Base-by-base conservation (phyloP, 2,329 filamentous ascomycete species). In the Diaporthe vaccinii region DNA sequence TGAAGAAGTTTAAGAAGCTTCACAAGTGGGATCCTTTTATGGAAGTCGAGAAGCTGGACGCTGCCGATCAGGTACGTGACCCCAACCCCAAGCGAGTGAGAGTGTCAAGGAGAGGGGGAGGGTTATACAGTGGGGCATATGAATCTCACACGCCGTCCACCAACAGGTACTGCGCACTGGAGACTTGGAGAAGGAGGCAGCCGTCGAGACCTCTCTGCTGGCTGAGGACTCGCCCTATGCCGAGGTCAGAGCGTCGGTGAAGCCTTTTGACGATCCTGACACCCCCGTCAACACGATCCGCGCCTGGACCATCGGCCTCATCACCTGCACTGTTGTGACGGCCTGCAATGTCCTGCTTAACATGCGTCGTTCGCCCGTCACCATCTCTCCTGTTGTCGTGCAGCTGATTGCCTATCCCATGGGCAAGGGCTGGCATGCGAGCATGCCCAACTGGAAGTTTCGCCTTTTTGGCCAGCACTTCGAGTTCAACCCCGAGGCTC, bases 1-100 rank as follows among this genome's bases (percentile, higher is more conserved):
- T 75, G 44, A 73, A 84, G 68, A 79, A 86, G 61, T 86, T 90
- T 77, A 85, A 87, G 78, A 83, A 86, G 71, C 85, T 88, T 76
- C 89, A 91, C 78, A 84, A 86, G 69, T 90, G 88, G 84, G 90
- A 91, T 79, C 89, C 89, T 59, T 91, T 91, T 76, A 79, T 92
- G 74, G 87, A 88, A 2, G 81, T 88, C 53, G 87, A 89, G 68
- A 85, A 89, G 36, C 84, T 87, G 61, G 86, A 90, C n/a, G 86
- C 85, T 75, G 84, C 91, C 58, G 87, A 90, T 57, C 83, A 86
- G 69, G 73, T 75, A 8, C 44, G 86, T 85, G 12, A 81, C 89
- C 34, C 78, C n/a, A 31, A 44, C 5, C 36, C 57, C 20, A 3
- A 20, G n/a, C 34, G 39, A 20, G 36, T 83, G 8, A 84, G 84